Percentiles rank a stretch among this genome's conserved stretches.
phyloP scores from a whole-genome alignment of 345 rosid genomes.

The Eucalyptus guilfoylei region DNA sequence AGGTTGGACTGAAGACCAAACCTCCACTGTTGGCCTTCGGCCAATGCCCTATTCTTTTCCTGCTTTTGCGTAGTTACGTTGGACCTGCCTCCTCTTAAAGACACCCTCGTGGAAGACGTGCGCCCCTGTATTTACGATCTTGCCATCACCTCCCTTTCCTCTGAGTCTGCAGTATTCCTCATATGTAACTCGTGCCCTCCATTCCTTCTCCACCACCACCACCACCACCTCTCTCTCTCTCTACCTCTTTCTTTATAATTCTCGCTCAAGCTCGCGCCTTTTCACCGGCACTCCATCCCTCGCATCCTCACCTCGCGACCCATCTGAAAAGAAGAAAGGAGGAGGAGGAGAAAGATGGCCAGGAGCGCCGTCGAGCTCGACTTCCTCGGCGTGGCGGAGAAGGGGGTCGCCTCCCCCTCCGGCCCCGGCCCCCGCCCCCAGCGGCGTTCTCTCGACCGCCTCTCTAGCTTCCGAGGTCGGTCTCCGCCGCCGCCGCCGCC shows the following conservation, averaged over 20 bases:
- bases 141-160: neutral
- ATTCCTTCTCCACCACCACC: neutral
- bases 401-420: neutral
- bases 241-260: neutral
- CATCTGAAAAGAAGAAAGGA: neutral
- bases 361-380: conserved; percentile 54
- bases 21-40: neutral
- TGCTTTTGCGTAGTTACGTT: neutral
- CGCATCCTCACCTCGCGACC: neutral
- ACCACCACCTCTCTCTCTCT: neutral
- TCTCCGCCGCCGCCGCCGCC: neutral
- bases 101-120: neutral
- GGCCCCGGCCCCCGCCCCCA: neutral
- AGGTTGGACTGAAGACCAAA: neutral
- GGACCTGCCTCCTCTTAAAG: neutral
- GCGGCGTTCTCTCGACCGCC: conserved; percentile 35
- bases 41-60: neutral
- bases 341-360: conserved; percentile 24
- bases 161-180: neutral
- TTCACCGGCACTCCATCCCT: neutral
- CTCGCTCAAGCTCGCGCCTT: neutral
- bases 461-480: conserved; percentile 65
- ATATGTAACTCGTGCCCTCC: neutral
- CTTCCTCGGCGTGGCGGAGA: conserved; percentile 52
- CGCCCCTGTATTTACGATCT: neutral